Evolutionary conservation across 2,329 filamentous ascomycete genomes (phyloP), one percentile per base, ranked within the genome.

Genomic region (Exophiala dermatitidis): DNA sequence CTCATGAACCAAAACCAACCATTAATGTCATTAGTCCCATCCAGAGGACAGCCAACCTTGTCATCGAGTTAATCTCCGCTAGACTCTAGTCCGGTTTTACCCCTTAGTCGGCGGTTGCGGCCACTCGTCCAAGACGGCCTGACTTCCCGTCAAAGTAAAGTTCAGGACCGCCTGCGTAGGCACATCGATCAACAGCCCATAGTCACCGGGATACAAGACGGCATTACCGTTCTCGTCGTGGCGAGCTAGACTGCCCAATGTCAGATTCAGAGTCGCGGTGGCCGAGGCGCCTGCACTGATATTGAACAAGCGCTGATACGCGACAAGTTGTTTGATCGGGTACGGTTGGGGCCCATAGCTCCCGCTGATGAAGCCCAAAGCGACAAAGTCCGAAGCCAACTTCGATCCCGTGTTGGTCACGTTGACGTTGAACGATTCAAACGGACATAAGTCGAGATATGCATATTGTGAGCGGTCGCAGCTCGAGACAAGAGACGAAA

Each of bases 281-380:
- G 62, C 45, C 3, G 63, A 64, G 4, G 58, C 46, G 0, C 63
- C 62, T 1, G 64, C 60, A 10, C 64, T 51, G 52, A 67, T 43
- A 1, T 48, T 62, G 1, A 63, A 56, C 0, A 72, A 53, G 2
- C 70, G 61, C 26, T 71, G 66, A 46, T 69, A 72, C 0, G 68
- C 69, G 2, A 71, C 68, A 4, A 75, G 65, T 65, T 69, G 70
- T 50, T 74, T 74, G 52, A 67, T 69, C 1, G 72, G 72, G 31
- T 68, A 65, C 0, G 72, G 72, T 30, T 63, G 56, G 0, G 72
- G 72, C 0, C 72, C 72, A 3, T 69, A 67, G 33, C 65, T 60
- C 0, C 63, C 67, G 7, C 68, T 68, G 7, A 65, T 63, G 51
- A 73, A 74, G 0, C 68, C 59, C 56, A 74, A 66, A 0, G 66